These are phyloP conservation scores for Blastocystis sp. DNA, from an alignment of 352 stramenopile species.

Conservation along the genomic window DNA sequence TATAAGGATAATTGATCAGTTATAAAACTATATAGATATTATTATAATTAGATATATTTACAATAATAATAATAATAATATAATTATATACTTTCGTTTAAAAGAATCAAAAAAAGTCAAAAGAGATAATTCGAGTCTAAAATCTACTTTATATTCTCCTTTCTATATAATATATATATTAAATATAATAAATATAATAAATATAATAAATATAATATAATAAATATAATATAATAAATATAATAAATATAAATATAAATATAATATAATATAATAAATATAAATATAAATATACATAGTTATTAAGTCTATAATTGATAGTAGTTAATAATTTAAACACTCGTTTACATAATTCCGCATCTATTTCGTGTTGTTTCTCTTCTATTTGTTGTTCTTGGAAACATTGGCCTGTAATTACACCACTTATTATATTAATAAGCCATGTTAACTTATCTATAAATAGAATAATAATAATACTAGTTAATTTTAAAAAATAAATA, in stretches of 20 bases:
- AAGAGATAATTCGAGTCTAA: constrained; percentile 12
- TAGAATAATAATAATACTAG: too few species aligned
- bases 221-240: constrained; percentile 2
- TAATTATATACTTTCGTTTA: too few species aligned
- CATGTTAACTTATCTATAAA: too few species aligned
- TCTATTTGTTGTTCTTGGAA: constrained; percentile 26
- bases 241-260: neutral
- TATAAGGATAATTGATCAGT: too few species aligned
- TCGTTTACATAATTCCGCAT: constrained; percentile 30
- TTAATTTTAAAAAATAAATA: too few species aligned
- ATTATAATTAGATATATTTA: too few species aligned
- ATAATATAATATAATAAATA: too few species aligned
- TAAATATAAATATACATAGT: neutral
- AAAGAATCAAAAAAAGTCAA: constrained; percentile 14
- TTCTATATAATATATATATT: constrained; percentile 2
- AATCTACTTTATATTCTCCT: neutral
- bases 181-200: too few species aligned
- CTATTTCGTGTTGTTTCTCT: constrained; percentile 1
- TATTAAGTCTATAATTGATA: constrained; percentile 13
- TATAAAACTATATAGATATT: too few species aligned
- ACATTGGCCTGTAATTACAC: neutral
- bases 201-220: constrained; percentile 9
- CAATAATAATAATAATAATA: too few species aligned
- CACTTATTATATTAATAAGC: too few species aligned
- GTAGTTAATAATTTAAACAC: constrained; percentile 14